Percentiles rank a stretch among this genome's conserved stretches.
These are phyloP conservation scores for Mrakia blollopis DNA, from an alignment of 768 basidiomycete genomes.

Conservation along the genomic window DNA sequence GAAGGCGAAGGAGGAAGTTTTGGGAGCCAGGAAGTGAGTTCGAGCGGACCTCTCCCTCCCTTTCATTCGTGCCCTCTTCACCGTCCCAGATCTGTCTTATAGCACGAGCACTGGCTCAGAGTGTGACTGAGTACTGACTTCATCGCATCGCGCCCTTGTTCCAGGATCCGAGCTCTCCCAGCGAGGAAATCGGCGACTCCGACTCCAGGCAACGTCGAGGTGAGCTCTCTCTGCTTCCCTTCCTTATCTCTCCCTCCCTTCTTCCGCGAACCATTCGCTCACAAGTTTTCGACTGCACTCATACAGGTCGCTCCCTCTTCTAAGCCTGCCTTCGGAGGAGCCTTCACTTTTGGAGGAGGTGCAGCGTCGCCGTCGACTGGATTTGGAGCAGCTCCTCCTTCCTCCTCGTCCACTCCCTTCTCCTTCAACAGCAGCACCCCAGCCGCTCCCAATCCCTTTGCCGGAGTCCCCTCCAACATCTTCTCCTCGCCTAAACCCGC, in stretches of 20 bases:
- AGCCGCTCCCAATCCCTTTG: constrained; percentile 15
- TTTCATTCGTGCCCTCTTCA: not conserved
- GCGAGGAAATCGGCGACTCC: constrained; percentile 12
- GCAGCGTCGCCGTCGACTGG: constrained; percentile 1
- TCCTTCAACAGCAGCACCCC: constrained; percentile 1
- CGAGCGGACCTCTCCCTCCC: too few relatives aligned
- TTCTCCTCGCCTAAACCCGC: constrained; percentile 21
- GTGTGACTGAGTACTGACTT: not conserved
- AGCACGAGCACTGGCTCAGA: too few relatives aligned
- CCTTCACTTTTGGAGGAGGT: constrained; percentile 19
- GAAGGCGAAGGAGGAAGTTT: not conserved
- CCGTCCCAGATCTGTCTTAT: too few relatives aligned
- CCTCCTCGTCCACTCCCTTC: constrained; percentile 13
- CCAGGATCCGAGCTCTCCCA: constrained; percentile 28
- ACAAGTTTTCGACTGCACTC: not conserved
- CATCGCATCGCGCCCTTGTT: not conserved
- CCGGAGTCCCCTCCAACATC: constrained; percentile 1
- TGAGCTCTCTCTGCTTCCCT: not conserved
- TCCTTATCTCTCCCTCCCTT: not conserved
- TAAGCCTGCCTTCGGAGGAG: constrained; percentile 19
- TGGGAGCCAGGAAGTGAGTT: constrained; percentile 16
- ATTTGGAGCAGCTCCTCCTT: constrained; percentile 23
- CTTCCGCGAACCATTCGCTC: not conserved
- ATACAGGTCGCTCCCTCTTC: not conserved
- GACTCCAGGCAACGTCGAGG: not conserved